Percentiles rank a stretch among this genome's conserved stretches.
Evolutionary conservation across 2,329 filamentous ascomycete genomes (phyloP).

Genomic region (Catunica adiposa): DNA sequence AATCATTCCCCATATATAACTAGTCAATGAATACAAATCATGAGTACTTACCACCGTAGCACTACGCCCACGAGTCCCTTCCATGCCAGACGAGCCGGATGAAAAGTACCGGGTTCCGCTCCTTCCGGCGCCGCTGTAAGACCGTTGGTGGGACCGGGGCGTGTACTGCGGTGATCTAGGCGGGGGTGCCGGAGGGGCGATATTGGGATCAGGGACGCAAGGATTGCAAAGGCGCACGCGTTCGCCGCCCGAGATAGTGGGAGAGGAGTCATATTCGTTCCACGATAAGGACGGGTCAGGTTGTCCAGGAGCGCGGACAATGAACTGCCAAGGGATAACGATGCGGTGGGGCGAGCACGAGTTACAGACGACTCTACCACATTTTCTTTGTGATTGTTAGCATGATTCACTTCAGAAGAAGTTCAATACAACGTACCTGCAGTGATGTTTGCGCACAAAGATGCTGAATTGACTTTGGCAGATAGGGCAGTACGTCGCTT

Average conservation of each 20-base stretch:
- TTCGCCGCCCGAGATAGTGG: conserved; percentile 30
- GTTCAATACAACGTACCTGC: conserved; percentile 39
- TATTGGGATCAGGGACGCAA: conserved; percentile 46
- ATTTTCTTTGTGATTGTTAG: conserved; percentile 44
- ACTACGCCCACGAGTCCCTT: conserved; percentile 26
- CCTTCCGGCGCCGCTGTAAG: conserved; percentile 28
- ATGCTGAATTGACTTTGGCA: conserved; percentile 67
- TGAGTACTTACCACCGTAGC: conserved; percentile 31
- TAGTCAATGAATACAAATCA: conserved; percentile 1
- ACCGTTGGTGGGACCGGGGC: conserved; percentile 27
- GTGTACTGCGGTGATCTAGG: conserved; percentile 19
- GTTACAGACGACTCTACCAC: conserved; percentile 78
- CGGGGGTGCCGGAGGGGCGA: conserved; percentile 32
- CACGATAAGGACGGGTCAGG: background rate
- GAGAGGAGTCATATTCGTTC: conserved; percentile 8
- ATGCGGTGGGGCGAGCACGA: conserved; percentile 87
- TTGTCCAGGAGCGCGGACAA: conserved; percentile 55
- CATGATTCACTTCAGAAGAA: background rate
- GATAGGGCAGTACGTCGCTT: conserved; percentile 71
- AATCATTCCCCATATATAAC: conserved; percentile 5
- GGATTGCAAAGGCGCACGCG: conserved; percentile 44
- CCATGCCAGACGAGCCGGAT: conserved; percentile 6
- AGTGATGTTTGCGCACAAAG: conserved; percentile 83
- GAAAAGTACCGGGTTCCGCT: conserved; percentile 13
- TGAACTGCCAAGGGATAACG: conserved; percentile 83